Percentiles rank a stretch among this genome's conserved stretches.
Conservation (phyloP, 2,329 filamentous ascomycete species). For the Colletotrichum viniferum region DNA sequence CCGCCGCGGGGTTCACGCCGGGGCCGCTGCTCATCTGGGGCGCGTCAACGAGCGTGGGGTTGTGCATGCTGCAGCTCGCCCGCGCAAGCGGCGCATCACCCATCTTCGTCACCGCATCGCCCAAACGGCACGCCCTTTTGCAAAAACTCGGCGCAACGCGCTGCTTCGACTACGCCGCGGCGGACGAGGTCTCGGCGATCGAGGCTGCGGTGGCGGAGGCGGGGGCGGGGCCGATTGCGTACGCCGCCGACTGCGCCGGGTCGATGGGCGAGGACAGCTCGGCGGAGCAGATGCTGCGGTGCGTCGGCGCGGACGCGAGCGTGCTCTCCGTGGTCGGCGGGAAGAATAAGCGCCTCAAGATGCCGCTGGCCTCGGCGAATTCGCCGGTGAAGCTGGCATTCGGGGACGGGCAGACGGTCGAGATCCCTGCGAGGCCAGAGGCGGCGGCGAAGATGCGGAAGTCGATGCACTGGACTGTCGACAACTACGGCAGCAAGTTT, state of each 20-base stretch:
- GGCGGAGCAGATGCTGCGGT: not conserved
- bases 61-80: conserved; percentile 38
- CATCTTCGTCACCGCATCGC: conserved; percentile 37
- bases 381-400: not conserved
- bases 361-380: not conserved
- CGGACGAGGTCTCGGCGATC: not conserved
- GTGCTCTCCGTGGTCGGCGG: not conserved
- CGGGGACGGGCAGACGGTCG: not conserved
- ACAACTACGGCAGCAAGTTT: not conserved
- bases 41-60: conserved; percentile 37
- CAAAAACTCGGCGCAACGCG: conserved; percentile 34
- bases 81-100: conserved; percentile 30
- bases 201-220: not conserved
- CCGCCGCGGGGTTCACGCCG: not conserved
- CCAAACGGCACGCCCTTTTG: conserved; percentile 34
- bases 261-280: not conserved
- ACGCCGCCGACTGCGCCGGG: conserved; percentile 14
- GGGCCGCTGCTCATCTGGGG: conserved; percentile 40
- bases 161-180: conserved; percentile 37
- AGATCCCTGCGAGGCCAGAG: not conserved
- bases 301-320: not conserved
- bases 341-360: not conserved
- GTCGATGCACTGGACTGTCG: not conserved
- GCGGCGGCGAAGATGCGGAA: not conserved
- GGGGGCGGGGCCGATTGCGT: not conserved